Evolutionary conservation across 1,284 basidiomycete genomes (phyloP), one percentile per base, ranked within the genome.

Genomic region (Ceratobasidium sp.): DNA sequence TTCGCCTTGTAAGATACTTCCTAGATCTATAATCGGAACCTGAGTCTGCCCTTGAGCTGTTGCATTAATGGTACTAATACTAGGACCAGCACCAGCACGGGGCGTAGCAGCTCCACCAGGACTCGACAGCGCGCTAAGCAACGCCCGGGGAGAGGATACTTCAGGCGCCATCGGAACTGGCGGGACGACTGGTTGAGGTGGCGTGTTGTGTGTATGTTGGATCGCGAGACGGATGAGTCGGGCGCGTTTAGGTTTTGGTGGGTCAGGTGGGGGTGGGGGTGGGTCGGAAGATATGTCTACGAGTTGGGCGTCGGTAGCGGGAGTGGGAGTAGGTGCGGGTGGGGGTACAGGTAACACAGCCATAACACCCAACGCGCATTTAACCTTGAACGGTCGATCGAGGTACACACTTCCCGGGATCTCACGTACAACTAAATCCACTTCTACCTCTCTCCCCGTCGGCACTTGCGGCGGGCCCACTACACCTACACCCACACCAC

Each of bases 361-460:
- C 42, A 75, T 71, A 23, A 78, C 48, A 23, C 80, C 79, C 15
- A 92, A 84, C 10, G 87, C 85, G 71, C 90, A 89, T 13, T 84
- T 82, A 64, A 93, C 84, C 0, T 83, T 85, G 81, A 94, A 93
- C 0, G 91, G 89, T 74, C 87, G 88, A 74, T 91, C 90, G 0
- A 91, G 83, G 1, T 81, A 80, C 0, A 79, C 50, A 10, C 70
- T 85, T 44, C 86, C 85, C 0, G 89, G 86, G n/a, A 90, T 84
- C 64, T 87, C 84, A 23, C 86, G 86, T 38, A 91, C 86, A 44
- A 91, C 83, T n/a, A 94, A 86, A 78, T 90, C 89, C 12, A 90
- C 85, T 64, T 92, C 90, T 12, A 93, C 80, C 67, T 89, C 88
- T 12, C 50, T 67, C 33, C 76, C 59, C 33, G 69, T 26, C 33